Evolutionary conservation across 208 protist species (phyloP), one percentile per base, ranked within the genome.

Genomic region (Leishmania tarentolae): DNA sequence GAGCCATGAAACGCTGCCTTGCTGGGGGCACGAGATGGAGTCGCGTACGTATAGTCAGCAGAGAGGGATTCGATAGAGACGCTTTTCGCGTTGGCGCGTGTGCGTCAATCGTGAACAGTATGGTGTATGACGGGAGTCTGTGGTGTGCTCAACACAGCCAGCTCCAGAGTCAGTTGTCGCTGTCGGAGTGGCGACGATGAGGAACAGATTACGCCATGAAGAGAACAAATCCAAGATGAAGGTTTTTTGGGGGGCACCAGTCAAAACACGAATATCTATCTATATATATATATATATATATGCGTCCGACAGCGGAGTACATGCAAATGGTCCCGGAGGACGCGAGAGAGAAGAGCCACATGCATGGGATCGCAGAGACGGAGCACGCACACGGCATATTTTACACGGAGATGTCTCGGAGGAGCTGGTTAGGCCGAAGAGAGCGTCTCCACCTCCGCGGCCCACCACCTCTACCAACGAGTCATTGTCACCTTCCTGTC

Each of bases 1-100:
- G 80, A 77, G n/a, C 31, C 76, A 52, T 79, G 75, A 2, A 80
- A 37, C 75, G 73, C 81, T 17, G 76, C 70, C n/a, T 50, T 44
- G 15, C 37, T 44, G 1, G 63, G n/a, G 0, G 15, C 24, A n/a
- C n/a, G n/a, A n/a, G n/a, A n/a, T n/a, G 1, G 56, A 61, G 24
- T 24, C 19, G 24, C 21, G 24, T n/a, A 61, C 56, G 56, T 17
- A 61, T 24, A 31, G 56, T n/a, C 21, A 8, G 53, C 21, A 15
- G 24, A 61, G 24, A 61, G 7, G 56, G 56, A 8, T 13, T 61
- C 56, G 56, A 61, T 61, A 61, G 8, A 61, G 56, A 11, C 11
- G 56, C 24, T n/a, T 24, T 3, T 61, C n/a, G 56, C 24, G 0
- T 61, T 61, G 56, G 56, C 56, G 56, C 24, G 24, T n/a, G 53